Evolutionary conservation across 129 eudicot species (phyloP), one percentile per base, ranked within the genome.

Genomic region (Artemisia annua): DNA sequence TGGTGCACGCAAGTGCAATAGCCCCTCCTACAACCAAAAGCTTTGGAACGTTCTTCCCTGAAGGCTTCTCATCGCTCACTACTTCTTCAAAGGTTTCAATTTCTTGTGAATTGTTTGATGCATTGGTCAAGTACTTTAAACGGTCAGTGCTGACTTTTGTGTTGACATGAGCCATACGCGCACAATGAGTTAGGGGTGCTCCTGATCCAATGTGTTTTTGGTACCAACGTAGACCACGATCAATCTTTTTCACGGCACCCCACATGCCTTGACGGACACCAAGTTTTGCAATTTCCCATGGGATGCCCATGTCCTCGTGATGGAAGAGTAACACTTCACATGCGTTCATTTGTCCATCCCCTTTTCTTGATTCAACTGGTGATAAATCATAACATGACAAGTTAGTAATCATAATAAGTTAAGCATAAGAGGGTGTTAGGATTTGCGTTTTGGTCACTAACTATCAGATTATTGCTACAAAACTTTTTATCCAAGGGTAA

Each of bases 231-330:
- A 91, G 77, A 28, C 90, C 97, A 14, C 87, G 96, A 67, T 91
- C 97, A 2, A 91, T 91, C 75, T 88, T 91, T 76, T 83, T 84
- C 32, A 91, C 97, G 9, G 97, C 96, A 4, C 97, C 97, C 97
- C 97, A 91, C 97, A 91, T 91, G 17, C 96, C 97, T 78, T 91
- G 96, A 2, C 92, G 81, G 13, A 91, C 81, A 2, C 97, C 97
- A 3, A 91, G 92, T 53, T 91, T 91, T 17, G 97, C 97, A 11
- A 91, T 69, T 76, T 91, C 97, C 97, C 97, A 76, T 28, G 97
- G 97, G 9, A 91, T 91, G 10, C 97, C 97, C 97, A 91, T 88
- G 79, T 91, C 97, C 63, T 91, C 97, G n/a, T 91, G 87, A 66
- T 91, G 97, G 78, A 91, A 91, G 17, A 91, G 86, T 7, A 91